Evolutionary conservation across 495 filamentous ascomycete species (phyloP).

Genomic region (Achaetomiella virescens): DNA sequence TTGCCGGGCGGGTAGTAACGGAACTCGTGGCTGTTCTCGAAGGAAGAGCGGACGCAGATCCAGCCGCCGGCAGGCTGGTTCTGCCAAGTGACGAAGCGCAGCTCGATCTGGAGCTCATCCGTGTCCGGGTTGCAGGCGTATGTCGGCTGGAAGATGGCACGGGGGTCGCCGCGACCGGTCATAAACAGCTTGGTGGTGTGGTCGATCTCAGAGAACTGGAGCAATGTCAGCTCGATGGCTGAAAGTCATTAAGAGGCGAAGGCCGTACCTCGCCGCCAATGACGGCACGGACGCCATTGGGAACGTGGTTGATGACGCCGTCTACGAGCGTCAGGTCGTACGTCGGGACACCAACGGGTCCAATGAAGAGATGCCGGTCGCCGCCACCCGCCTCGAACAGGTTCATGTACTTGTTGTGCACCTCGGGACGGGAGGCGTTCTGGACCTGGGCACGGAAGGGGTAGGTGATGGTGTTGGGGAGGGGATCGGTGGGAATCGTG

Average conservation of each 20-base stretch:
- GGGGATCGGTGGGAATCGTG: slow-evolving; percentile 30
- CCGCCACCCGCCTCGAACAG: slow-evolving; percentile 43
- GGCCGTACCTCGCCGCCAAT: slow-evolving; percentile 41
- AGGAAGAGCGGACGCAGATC: slow-evolving; percentile 38
- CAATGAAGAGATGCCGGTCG: slow-evolving; percentile 46
- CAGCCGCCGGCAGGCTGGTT: slow-evolving; percentile 33
- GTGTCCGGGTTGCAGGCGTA: slow-evolving; percentile 48
- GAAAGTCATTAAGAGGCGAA: background rate
- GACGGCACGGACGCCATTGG: slow-evolving; percentile 33
- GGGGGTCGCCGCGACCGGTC: slow-evolving; percentile 44
- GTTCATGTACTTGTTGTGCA: slow-evolving; percentile 48
- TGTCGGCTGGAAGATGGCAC: slow-evolving; percentile 42
- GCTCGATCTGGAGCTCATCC: slow-evolving; percentile 38
- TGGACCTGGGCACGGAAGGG: slow-evolving; percentile 45
- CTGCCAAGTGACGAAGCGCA: slow-evolving; percentile 32
- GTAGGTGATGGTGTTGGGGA: slow-evolving; percentile 36
- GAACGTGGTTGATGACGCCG: slow-evolving; percentile 35
- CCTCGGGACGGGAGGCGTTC: slow-evolving; percentile 40
- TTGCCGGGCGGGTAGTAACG: slow-evolving; percentile 42
- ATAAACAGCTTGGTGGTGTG: slow-evolving; percentile 53
- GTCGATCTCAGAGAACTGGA: slow-evolving; percentile 44
- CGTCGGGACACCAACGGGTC: slow-evolving; percentile 41
- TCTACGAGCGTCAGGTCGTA: slow-evolving; percentile 42
- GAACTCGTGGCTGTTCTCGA: slow-evolving; percentile 39
- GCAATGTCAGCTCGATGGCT: background rate